phyloP scores from a whole-genome alignment of 306 rosid genomes.

The Corylus avellana region DNA sequence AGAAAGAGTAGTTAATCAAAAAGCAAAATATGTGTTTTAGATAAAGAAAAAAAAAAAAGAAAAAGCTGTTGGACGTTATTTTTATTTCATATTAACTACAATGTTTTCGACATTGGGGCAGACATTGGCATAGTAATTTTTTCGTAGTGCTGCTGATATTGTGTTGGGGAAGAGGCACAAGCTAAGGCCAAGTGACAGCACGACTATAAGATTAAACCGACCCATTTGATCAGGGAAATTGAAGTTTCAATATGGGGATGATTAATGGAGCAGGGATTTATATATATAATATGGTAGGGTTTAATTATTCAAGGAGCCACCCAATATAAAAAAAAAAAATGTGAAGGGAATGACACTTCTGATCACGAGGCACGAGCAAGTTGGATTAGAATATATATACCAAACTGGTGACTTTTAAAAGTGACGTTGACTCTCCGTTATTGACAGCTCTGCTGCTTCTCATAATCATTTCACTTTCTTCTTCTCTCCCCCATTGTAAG shows the following conservation, averaged over 20 bases:
- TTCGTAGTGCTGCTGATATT: conserved; percentile 51
- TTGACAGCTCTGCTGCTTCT: no score
- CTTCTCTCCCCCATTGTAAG: no score
- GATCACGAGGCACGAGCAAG: conserved; percentile 47
- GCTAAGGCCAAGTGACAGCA: conserved; percentile 39
- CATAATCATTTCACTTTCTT: no score
- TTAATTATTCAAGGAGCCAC: no score
- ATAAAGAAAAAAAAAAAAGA: no score
- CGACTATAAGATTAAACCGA: conserved; percentile 31
- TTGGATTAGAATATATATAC: conserved; percentile 31
- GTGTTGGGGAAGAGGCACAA: conserved; percentile 38
- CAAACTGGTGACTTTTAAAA: not conserved
- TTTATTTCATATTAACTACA: no score
- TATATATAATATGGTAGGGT: not conserved
- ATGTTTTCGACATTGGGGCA: conserved; percentile 80
- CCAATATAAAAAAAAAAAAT: no score
- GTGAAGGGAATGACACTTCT: no score
- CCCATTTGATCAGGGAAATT: conserved; percentile 38
- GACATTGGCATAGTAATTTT: conserved; percentile 56
- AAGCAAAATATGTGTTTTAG: no score
- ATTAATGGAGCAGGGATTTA: not conserved
- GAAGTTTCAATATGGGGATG: not conserved
- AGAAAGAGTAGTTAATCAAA: no score
- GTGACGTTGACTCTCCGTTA: no score
- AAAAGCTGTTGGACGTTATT: no score